phyloP scores from a whole-genome alignment of 2,329 filamentous ascomycete genomes.

The Periconia digitata region DNA sequence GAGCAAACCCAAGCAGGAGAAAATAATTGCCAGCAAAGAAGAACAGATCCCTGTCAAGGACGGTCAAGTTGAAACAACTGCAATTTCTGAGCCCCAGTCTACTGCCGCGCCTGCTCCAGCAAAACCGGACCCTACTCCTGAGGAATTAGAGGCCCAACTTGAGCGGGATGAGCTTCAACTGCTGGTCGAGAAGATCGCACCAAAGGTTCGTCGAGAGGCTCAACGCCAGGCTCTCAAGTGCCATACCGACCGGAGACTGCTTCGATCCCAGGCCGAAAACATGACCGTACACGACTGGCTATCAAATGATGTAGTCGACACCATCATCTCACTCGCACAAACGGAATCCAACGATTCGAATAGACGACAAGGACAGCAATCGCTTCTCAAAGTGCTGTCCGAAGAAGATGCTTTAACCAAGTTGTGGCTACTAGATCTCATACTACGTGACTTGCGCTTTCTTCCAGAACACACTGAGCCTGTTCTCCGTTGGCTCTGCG shows the following conservation, averaged over 20 bases:
- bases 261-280: slow-evolving; percentile 75
- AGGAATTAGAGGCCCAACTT: slow-evolving; percentile 86
- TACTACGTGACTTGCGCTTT: slow-evolving; percentile 70
- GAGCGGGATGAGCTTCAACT: slow-evolving; percentile 89
- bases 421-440: slow-evolving; percentile 81
- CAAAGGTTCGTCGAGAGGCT: slow-evolving; percentile 78
- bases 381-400: slow-evolving; percentile 49
- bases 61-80: slow-evolving; percentile 3
- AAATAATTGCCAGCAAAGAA: slow-evolving; percentile 24
- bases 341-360: slow-evolving; percentile 59
- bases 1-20: slow-evolving; percentile 67
- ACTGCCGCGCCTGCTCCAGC: slow-evolving; percentile 26
- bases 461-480: slow-evolving; percentile 42
- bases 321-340: slow-evolving; percentile 72
- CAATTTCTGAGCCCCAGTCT: slow-evolving; percentile 8
- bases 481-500: slow-evolving; percentile 38
- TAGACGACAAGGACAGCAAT: slow-evolving; percentile 47
- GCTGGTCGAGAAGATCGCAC: slow-evolving; percentile 79
- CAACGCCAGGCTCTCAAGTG: slow-evolving; percentile 74
- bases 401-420: slow-evolving; percentile 80
- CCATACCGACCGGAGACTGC: slow-evolving; percentile 80
- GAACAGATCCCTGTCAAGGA: slow-evolving; percentile 8
- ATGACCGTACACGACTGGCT: slow-evolving; percentile 78
- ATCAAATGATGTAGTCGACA: slow-evolving; percentile 73
- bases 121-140: slow-evolving; percentile 64